A percentile compares a stretch with the other conserved stretches of the same genome.
These are phyloP conservation scores for Coffea humblotiana DNA, from an alignment of 305 asterid species.

Conservation along the genomic window DNA sequence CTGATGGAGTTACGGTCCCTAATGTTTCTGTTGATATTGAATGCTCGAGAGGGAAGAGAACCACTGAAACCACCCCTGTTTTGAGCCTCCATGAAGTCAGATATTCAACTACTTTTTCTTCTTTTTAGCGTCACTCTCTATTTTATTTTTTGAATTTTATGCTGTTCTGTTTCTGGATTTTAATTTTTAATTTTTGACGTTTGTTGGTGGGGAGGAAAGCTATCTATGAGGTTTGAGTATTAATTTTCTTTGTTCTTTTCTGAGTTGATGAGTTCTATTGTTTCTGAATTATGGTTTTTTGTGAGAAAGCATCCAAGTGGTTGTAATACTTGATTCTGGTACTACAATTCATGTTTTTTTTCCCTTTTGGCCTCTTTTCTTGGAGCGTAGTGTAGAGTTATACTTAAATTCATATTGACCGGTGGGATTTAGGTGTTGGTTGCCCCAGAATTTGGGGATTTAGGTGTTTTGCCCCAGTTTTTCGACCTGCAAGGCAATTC, in stretches of 20 bases:
- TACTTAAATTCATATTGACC: too few species aligned
- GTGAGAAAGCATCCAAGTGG: neutral
- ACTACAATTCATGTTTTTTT: too few species aligned
- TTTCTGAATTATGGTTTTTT: neutral
- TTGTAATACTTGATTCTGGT: neutral
- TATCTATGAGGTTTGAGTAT: too few species aligned
- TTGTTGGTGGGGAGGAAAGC: too few species aligned
- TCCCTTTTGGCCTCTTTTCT: neutral
- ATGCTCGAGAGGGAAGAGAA: conserved; percentile 42
- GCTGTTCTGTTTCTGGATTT: neutral
- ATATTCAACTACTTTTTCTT: neutral
- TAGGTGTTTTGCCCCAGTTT: too few species aligned
- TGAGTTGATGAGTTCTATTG: neutral
- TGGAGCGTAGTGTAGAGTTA: neutral
- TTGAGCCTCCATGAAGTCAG: conserved; percentile 77
- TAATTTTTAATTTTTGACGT: too few species aligned
- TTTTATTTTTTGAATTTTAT: neutral
- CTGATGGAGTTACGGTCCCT: conserved; percentile 58
- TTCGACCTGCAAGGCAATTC: too few species aligned
- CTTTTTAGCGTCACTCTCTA: neutral
- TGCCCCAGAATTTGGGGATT: too few species aligned
- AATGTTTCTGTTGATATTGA: conserved; percentile 83
- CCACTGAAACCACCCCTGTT: conserved; percentile 61
- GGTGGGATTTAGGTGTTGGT: too few species aligned
- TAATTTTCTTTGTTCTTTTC: neutral